Evolutionary conservation across 176 grass and related monocot species (phyloP), one percentile per base, ranked within the genome.

Genomic region (Canna indica): DNA sequence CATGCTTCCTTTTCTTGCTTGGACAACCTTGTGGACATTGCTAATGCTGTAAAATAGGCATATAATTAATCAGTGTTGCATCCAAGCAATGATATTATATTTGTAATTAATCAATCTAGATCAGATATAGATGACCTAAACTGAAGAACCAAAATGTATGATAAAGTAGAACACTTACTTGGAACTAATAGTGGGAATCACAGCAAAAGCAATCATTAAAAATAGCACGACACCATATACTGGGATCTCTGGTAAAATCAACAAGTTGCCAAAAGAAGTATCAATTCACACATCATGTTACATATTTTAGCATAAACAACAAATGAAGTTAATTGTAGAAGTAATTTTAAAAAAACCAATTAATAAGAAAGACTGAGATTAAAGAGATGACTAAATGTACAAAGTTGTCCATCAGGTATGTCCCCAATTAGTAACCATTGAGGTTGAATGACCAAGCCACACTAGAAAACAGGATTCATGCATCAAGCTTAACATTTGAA

Each of bases 1-100:
- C 86, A 97, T 90, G 84, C 78, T 92, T 84, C 84, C 94, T 82
- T 87, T 97, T 78, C 85, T 86, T 12, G 84, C 77, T 33, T 82
- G 67, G 64, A 97, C 89, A 54, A 97, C 89, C 20, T 85, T 88
- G 61, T 85, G 77, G 68, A 97, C 94, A 85, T 97, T 92, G 45
- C 79, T 70, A 42, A 97, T 68, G 80, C 94, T 92, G 79, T 65
- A 80, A 32, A 77, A 73, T 14, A 52, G 36, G 57, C 63, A 67
- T 68, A 64, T 31, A 8, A 53, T 67, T 76, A 33, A 59, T 82
- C 27, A 69, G 28, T 38, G 36, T 38, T 38, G 36, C 36, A 38
- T 38, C 36, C 36, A 38, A 38, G 2, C 36, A 38, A 38, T 38
- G 36, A 38, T 38, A 7, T 7, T n/a, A n/a, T n/a, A n/a, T n/a